A percentile compares a stretch with the other conserved stretches of the same genome.
phyloP scores from a whole-genome alignment of 2,329 filamentous ascomycete genomes.

The Sporothrix pallida region DNA sequence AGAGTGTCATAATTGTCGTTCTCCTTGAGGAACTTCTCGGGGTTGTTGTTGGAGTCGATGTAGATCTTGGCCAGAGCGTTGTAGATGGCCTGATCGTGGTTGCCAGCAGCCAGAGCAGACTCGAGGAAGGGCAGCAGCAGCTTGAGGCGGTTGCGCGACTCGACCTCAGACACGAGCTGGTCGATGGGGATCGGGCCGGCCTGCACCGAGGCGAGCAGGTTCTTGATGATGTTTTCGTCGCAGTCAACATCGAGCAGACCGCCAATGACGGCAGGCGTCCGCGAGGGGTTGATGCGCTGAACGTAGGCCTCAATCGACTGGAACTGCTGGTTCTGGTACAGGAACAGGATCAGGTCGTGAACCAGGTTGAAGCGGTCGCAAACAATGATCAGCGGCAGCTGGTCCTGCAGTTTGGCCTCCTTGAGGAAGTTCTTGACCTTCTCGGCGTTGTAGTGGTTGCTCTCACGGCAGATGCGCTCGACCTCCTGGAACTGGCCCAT shows the following conservation, averaged over 20 bases:
- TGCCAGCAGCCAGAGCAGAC: constrained; percentile 83
- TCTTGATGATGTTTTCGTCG: constrained; percentile 95
- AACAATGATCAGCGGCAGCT: constrained; percentile 95
- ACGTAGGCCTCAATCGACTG: constrained; percentile 98
- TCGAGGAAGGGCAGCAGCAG: constrained; percentile 95
- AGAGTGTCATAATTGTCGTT: constrained; percentile 96
- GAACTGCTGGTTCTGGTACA: constrained; percentile 99
- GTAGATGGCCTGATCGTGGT: constrained; percentile 95
- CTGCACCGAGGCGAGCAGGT: constrained; percentile 82
- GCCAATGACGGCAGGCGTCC: constrained; percentile 91
- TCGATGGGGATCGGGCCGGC: constrained; percentile 88
- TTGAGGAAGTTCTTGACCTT: constrained; percentile 99
- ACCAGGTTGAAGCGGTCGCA: constrained; percentile 99
- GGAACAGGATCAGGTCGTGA: constrained; percentile 91
- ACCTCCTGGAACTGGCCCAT: constrained; percentile 96
- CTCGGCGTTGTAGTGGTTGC: constrained; percentile 85
- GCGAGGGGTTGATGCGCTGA: constrained; percentile 89
- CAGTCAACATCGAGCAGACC: constrained; percentile 96
- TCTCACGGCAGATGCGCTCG: constrained; percentile 95
- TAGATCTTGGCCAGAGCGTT: constrained; percentile 99
- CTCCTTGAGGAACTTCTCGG: constrained; percentile 95
- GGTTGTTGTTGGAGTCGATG: constrained; percentile 98
- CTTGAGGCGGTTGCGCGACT: constrained; percentile 93
- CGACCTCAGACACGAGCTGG: constrained; percentile 92
- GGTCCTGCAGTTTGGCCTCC: constrained; percentile 88